Percentiles rank a stretch among this genome's conserved stretches.
These are phyloP conservation scores for Taxawa tesnikishii DNA, from an alignment of 2,329 filamentous ascomycete genomes.

Conservation along the genomic window DNA sequence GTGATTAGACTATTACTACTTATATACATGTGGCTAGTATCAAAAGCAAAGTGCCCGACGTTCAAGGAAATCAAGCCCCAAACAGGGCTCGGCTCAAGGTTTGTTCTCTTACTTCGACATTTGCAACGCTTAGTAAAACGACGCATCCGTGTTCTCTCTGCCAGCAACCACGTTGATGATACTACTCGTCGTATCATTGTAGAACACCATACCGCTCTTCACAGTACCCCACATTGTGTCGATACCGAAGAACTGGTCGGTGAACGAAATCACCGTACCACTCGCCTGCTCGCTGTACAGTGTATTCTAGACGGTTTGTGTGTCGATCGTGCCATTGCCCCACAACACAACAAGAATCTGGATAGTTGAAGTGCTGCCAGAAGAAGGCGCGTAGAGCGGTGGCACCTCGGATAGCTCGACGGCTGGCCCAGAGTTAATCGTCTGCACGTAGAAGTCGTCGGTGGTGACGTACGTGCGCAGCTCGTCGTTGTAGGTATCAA, in stretches of 20 bases:
- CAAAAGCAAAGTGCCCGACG: no score
- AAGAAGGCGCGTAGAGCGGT: conserved; percentile 1
- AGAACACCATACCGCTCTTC: conserved; percentile 5
- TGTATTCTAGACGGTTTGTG: background rate
- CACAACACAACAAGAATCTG: conserved; percentile 1
- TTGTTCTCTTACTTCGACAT: no score
- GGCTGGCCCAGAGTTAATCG: background rate
- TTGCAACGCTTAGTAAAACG: no score
- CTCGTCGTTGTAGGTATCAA: conserved; percentile 6
- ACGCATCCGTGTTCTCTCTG: no score
- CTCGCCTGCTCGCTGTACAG: background rate
- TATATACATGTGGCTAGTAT: no score
- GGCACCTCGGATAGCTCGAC: background rate
- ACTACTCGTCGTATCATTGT: no score
- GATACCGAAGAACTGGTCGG: conserved; percentile 1
- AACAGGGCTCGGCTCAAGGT: no score
- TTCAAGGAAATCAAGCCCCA: no score
- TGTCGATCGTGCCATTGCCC: conserved; percentile 1
- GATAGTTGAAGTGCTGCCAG: conserved; percentile 1
- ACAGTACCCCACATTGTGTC: conserved; percentile 2
- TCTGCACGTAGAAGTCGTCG: conserved; percentile 1
- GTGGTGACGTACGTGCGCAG: conserved; percentile 4
- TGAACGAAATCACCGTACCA: background rate
- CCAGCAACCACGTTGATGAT: no score
- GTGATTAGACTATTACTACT: no score